These are phyloP conservation scores for Lasiosphaeris hirsuta DNA, from an alignment of 495 filamentous ascomycete species.

Conservation along the genomic window DNA sequence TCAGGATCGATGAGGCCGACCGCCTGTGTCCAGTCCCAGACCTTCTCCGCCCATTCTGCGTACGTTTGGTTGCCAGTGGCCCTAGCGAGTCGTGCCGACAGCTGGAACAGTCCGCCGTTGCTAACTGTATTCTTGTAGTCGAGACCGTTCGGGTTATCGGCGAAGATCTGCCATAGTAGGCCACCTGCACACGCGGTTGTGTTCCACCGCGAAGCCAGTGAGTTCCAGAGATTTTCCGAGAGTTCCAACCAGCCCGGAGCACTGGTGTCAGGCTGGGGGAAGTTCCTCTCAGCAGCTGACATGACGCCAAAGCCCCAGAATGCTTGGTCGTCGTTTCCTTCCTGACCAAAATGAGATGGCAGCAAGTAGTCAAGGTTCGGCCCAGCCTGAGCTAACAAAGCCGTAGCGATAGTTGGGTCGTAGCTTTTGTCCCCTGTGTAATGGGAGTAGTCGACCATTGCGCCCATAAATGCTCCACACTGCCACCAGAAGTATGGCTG, in stretches of 20 bases:
- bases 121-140: conserved; percentile 68
- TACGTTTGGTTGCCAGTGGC: conserved; percentile 66
- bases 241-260: conserved; percentile 63
- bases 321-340: conserved; percentile 73
- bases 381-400: conserved; percentile 61
- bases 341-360: conserved; percentile 37
- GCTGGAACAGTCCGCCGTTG: conserved; percentile 67
- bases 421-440: conserved; percentile 74
- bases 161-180: conserved; percentile 81
- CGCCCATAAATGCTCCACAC: conserved; percentile 67
- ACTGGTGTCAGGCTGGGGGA: conserved; percentile 55
- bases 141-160: conserved; percentile 67
- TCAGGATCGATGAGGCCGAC: conserved; percentile 49
- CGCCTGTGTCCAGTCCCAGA: conserved; percentile 63
- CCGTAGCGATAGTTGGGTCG: conserved; percentile 65
- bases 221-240: conserved; percentile 42
- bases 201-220: conserved; percentile 64
- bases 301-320: conserved; percentile 79
- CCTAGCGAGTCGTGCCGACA: conserved; percentile 63
- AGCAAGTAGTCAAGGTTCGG: conserved; percentile 59
- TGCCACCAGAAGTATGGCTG: conserved; percentile 82
- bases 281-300: conserved; percentile 69
- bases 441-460: conserved; percentile 79
- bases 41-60: conserved; percentile 62
- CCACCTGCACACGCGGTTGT: conserved; percentile 63